These are phyloP conservation scores for Epichloe hybrida DNA, from an alignment of 2,329 filamentous ascomycete species.

Conservation along the genomic window DNA sequence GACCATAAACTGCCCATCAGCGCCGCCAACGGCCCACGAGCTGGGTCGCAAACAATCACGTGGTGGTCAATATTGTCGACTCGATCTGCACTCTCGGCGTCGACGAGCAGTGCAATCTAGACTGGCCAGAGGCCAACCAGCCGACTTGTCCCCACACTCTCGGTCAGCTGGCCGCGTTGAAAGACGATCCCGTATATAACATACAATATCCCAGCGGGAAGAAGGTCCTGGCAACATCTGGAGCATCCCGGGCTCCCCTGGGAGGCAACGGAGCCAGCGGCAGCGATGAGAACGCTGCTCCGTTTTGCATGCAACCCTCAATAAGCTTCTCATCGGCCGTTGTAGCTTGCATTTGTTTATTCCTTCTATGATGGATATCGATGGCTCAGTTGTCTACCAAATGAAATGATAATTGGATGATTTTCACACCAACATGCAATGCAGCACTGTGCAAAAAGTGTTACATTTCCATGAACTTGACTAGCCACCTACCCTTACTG, in stretches of 20 bases:
- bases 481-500: no score
- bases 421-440: no score
- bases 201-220: constrained; percentile 32
- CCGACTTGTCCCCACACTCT: constrained; percentile 28
- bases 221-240: constrained; percentile 21
- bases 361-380: not conserved
- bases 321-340: not conserved
- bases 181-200: constrained; percentile 29
- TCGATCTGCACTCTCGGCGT: constrained; percentile 30
- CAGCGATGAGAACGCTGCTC: not conserved
- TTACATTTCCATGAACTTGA: no score
- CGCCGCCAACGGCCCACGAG: constrained; percentile 30
- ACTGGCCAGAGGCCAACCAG: constrained; percentile 31
- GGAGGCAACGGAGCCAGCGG: not conserved
- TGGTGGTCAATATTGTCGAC: constrained; percentile 38
- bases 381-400: no score
- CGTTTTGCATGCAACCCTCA: not conserved
- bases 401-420: no score
- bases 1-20: constrained; percentile 26
- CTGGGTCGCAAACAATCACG: constrained; percentile 36
- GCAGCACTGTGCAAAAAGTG: no score
- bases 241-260: not conserved
- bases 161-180: constrained; percentile 23
- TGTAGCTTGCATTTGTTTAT: not conserved
- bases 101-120: constrained; percentile 32